Evolutionary conservation across 1,284 basidiomycete genomes (phyloP).

Genomic region (Heimioporus punctisporus): DNA sequence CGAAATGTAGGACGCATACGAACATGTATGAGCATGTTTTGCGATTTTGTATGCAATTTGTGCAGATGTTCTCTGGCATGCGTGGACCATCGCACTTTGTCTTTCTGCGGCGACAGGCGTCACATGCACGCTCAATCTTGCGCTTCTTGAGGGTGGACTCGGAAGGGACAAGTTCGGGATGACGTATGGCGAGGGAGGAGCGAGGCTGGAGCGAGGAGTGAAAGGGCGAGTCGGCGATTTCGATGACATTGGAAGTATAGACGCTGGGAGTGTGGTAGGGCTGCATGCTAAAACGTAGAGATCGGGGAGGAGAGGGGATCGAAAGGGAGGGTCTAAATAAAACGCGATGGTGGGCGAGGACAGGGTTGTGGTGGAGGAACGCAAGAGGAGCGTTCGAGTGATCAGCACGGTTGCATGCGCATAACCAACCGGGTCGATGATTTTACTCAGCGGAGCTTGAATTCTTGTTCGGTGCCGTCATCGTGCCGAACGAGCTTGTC

Average conservation of each 20-base stretch:
- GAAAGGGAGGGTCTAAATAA: constrained; percentile 3
- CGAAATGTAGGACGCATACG: constrained; percentile 25
- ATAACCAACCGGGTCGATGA: constrained; percentile 9
- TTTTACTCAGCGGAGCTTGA: constrained; percentile 18
- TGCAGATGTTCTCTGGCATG: constrained; percentile 62
- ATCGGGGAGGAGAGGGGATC: background rate
- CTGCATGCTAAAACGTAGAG: constrained; percentile 24
- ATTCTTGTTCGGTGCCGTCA: constrained; percentile 14
- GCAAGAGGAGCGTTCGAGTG: background rate
- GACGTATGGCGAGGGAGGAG: constrained; percentile 14
- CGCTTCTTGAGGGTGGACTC: constrained; percentile 44
- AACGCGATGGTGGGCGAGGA: background rate
- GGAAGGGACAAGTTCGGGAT: constrained; percentile 1
- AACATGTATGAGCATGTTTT: constrained; percentile 77
- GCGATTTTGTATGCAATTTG: constrained; percentile 69
- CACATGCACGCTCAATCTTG: constrained; percentile 71
- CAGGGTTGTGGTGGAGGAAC: background rate
- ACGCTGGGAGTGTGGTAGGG: constrained; percentile 11
- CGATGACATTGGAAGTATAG: constrained; percentile 30
- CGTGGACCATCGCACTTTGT: constrained; percentile 72
- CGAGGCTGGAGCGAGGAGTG: constrained; percentile 1
- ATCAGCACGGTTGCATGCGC: no score
- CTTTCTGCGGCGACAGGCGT: constrained; percentile 68
- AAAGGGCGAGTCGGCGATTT: constrained; percentile 25
- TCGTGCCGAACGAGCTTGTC: no score